Percentiles rank a stretch among this genome's conserved stretches.
These are phyloP conservation scores for Yarrowia sp. DNA, from an alignment of 805 yeast species.

Conservation along the genomic window DNA sequence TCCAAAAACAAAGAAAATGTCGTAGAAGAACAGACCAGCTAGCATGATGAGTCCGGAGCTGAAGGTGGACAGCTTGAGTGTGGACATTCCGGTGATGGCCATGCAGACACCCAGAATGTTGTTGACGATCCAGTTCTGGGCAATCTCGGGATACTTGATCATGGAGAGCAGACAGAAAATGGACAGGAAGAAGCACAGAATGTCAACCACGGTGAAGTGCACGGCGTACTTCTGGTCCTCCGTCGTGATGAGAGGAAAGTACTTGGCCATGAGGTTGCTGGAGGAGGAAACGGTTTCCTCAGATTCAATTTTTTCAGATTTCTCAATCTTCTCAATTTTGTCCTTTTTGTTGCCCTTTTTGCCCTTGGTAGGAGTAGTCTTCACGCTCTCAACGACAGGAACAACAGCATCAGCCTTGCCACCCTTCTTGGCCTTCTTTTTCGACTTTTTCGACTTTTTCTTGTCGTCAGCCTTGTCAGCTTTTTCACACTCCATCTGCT, in stretches of 20 bases:
- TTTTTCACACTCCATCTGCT: conserved; percentile 43
- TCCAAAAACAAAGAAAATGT: conserved; percentile 63
- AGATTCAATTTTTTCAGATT: too few relatives aligned
- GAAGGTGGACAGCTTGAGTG: conserved; percentile 44
- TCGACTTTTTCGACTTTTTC: conserved; percentile 26
- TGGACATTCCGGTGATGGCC: conserved; percentile 45
- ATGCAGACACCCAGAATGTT: conserved; percentile 46
- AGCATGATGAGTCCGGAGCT: conserved; percentile 47
- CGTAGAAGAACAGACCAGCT: conserved; percentile 54
- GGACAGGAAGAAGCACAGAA: conserved; percentile 26
- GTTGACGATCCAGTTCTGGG: conserved; percentile 46
- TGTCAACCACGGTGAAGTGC: conserved; percentile 28
- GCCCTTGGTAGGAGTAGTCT: not conserved
- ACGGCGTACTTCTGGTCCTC: conserved; percentile 2
- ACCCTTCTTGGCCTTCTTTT: conserved; percentile 20
- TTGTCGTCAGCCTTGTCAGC: conserved; percentile 48
- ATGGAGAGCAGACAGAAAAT: conserved; percentile 28
- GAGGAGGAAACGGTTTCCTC: too few relatives aligned
- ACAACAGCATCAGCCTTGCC: not conserved
- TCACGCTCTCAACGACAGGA: not conserved
- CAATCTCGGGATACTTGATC: conserved; percentile 32
- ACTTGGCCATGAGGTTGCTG: not conserved
- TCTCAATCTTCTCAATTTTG: too few relatives aligned
- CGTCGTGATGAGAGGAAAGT: conserved; percentile 16
- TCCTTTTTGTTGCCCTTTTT: not conserved